phyloP scores from a whole-genome alignment of 495 filamentous ascomycete genomes.

The Penicillium egyptiacum region DNA sequence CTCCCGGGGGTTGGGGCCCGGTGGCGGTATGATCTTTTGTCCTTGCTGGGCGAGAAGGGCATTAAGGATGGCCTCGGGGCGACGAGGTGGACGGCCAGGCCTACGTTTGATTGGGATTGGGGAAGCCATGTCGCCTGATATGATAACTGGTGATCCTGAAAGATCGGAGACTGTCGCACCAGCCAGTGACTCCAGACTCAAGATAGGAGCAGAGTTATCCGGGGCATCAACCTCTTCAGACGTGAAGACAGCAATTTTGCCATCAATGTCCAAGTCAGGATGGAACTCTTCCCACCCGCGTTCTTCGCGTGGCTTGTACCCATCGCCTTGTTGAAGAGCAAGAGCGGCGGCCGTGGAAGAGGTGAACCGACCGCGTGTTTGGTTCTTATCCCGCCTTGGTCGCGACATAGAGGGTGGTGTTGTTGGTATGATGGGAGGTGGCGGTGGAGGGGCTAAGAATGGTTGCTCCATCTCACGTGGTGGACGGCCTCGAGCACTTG shows the following conservation, averaged over 20 bases:
- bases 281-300: slow-evolving; percentile 97
- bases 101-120: slow-evolving; percentile 54
- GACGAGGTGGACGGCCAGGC: slow-evolving; percentile 62
- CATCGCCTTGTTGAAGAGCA: slow-evolving; percentile 83
- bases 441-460: slow-evolving; percentile 35
- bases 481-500: slow-evolving; percentile 31
- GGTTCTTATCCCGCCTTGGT: slow-evolving; percentile 52
- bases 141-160: slow-evolving; percentile 18
- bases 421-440: slow-evolving; percentile 36
- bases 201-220: slow-evolving; percentile 39
- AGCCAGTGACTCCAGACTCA: slow-evolving; percentile 29
- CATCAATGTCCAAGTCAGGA: slow-evolving; percentile 86
- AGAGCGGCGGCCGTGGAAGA: slow-evolving; percentile 83
- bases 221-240: slow-evolving; percentile 80
- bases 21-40: slow-evolving; percentile 59
- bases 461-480: slow-evolving; percentile 30
- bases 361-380: slow-evolving; percentile 58
- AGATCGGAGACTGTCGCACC: slow-evolving; percentile 19
- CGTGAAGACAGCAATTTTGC: slow-evolving; percentile 70
- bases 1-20: slow-evolving; percentile 66
- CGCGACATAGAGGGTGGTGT: slow-evolving; percentile 49
- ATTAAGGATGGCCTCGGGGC: slow-evolving; percentile 59
- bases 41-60: slow-evolving; percentile 58
- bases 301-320: slow-evolving; percentile 95
- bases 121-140: slow-evolving; percentile 28